Base-by-base conservation (phyloP, 352 stramenopile genomes). In the Phytophthora hybrid region DNA sequence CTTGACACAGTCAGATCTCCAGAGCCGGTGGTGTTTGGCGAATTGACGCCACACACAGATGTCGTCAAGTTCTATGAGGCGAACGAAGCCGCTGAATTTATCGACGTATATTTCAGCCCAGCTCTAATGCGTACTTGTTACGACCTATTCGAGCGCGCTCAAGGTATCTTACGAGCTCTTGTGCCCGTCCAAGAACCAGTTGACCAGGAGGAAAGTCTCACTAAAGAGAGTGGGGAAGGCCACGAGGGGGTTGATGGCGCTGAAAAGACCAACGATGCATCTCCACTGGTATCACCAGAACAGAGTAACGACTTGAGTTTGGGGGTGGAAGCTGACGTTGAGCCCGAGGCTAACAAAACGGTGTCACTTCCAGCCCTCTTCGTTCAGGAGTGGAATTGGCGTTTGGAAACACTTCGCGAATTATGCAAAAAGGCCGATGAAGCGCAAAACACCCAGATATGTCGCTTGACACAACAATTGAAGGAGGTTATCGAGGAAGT, bases 71-170 rank as follows among this genome's bases (percentile, higher is more conserved):
- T 91, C 31, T 81, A 88, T 56, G 64, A 71, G 16, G 59, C 73
- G 29, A 72, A 72, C 26, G 47, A 18, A 1, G 39, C 49, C 8
- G 41, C 55, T 26, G 64, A 71, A 31, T 88, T 84, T 46, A 44
- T 64, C 9, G 77, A 87, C 19, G 70, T 84, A 41, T 83, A 86
- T 56, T 87, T 77, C 64, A 78, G 76, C 26, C 65, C 81, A 16
- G 49, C 62, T 19, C 23, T 84, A 8, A 23, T 83, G 21, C 16
- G 29, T 41, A 58, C 64, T 23, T 80, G 76, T 4, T 19, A 59
- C 32, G 59, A 66, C n/a, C 47, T 87, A 23, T 79, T 82, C 63
- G 55, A 68, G 13, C 72, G 77, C 46, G 73, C 77, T 37, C 61
- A 67, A 26, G 49, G 29, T 18, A 70, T 79, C 21, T 56, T 72